These are phyloP conservation scores for Lanmaoa pseudosensibilis DNA, from an alignment of 768 basidiomycete species.

Conservation along the genomic window DNA sequence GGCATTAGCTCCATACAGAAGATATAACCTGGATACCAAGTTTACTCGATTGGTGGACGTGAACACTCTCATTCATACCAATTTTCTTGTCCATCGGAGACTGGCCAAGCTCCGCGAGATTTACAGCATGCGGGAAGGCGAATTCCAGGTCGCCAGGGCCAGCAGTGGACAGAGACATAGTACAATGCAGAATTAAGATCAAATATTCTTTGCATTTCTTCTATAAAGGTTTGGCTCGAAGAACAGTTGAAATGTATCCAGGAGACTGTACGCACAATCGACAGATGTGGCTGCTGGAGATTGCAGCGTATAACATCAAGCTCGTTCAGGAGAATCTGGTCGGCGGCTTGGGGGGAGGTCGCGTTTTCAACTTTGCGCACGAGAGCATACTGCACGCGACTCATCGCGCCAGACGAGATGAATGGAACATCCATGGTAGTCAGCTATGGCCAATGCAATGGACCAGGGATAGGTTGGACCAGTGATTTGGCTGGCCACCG, in stretches of 20 bases:
- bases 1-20: slow-evolving; percentile 78
- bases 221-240: slow-evolving; percentile 37
- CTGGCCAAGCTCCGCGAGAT: slow-evolving; percentile 68
- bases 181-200: slow-evolving; percentile 70
- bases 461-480: neutral
- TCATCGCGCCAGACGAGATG: slow-evolving; percentile 74
- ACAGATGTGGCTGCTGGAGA: slow-evolving; percentile 49
- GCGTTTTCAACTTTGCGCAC: slow-evolving; percentile 73
- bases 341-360: slow-evolving; percentile 53
- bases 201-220: slow-evolving; percentile 64
- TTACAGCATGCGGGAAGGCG: slow-evolving; percentile 74
- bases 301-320: slow-evolving; percentile 55
- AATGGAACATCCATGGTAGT: slow-evolving; percentile 75
- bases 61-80: slow-evolving; percentile 40
- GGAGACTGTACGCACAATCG: slow-evolving; percentile 47
- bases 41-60: neutral
- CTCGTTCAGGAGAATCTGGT: slow-evolving; percentile 60
- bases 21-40: slow-evolving; percentile 57
- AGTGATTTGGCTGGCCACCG: neutral
- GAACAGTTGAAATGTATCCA: neutral
- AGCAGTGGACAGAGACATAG: slow-evolving; percentile 47
- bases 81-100: slow-evolving; percentile 64
- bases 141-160: slow-evolving; percentile 56
- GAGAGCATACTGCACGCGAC: slow-evolving; percentile 71
- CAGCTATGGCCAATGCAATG: neutral